Evolutionary conservation across 129 eudicot species (phyloP).

Genomic region (Logfia minima): DNA sequence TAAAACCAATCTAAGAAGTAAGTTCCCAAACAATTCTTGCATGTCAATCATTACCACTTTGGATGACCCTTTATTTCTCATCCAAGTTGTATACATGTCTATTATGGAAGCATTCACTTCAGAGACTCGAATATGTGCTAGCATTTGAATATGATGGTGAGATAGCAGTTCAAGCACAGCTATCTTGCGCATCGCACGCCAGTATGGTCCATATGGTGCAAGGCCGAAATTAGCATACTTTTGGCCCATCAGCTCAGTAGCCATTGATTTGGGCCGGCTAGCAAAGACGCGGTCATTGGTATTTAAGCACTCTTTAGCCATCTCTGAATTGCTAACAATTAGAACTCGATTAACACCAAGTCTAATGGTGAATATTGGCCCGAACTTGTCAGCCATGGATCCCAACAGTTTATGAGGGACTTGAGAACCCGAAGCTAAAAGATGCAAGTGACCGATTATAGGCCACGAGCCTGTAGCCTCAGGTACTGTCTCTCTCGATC

Average conservation of each 20-base stretch:
- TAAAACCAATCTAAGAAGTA: background rate
- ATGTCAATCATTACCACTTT: conserved; percentile 18
- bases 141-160: conserved; percentile 1
- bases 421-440: conserved; percentile 16
- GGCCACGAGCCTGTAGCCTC: conserved; percentile 40
- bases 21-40: conserved; percentile 24
- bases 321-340: conserved; percentile 15
- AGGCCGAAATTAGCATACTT: conserved; percentile 22
- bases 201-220: conserved; percentile 26
- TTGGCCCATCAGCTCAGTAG: conserved; percentile 19
- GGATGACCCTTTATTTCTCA: conserved; percentile 11
- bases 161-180: conserved; percentile 19
- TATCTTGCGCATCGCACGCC: conserved; percentile 26
- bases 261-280: conserved; percentile 31
- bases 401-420: conserved; percentile 29
- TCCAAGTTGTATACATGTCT: conserved; percentile 10
- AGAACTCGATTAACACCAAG: conserved; percentile 27
- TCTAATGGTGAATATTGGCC: conserved; percentile 32
- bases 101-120: conserved; percentile 21
- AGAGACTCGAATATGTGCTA: conserved; percentile 14
- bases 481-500: background rate
- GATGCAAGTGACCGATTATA: conserved; percentile 35
- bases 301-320: conserved; percentile 33
- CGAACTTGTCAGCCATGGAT: conserved; percentile 38
- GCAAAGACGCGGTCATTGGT: conserved; percentile 30